These are phyloP conservation scores for Murraya koenigii DNA, from an alignment of 345 rosid genomes.

Conservation along the genomic window DNA sequence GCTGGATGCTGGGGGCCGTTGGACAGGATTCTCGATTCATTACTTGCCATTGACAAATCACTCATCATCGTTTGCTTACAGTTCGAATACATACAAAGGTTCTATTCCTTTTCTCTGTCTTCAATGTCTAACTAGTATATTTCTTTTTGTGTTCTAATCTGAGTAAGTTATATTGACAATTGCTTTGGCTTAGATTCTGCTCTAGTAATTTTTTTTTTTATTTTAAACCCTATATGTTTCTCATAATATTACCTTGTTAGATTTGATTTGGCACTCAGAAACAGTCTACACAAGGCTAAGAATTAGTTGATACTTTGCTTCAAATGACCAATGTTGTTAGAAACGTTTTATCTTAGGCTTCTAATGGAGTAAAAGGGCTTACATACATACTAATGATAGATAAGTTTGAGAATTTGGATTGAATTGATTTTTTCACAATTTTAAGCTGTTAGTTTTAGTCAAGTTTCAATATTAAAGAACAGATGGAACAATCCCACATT, in stretches of 20 bases:
- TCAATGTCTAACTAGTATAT: not conserved
- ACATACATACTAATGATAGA: too few relatives aligned
- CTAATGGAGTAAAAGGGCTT: too few relatives aligned
- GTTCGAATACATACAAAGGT: not conserved
- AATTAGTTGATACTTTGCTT: too few relatives aligned
- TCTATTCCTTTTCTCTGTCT: not conserved
- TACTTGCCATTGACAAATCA: constrained; percentile 23
- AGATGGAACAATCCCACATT: not conserved
- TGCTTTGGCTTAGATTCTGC: not conserved
- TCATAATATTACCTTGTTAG: not conserved
- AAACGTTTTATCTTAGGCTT: too few relatives aligned
- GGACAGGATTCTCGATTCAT: constrained; percentile 32
- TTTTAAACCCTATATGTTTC: not conserved
- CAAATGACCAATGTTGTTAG: too few relatives aligned
- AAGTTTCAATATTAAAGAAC: not conserved
- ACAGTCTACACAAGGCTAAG: not conserved
- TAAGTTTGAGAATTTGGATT: not conserved
- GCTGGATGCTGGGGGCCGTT: constrained; percentile 34
- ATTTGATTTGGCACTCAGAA: not conserved
- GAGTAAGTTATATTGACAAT: not conserved
- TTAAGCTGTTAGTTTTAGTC: not conserved
- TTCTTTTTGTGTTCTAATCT: not conserved
- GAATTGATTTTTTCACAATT: not conserved
- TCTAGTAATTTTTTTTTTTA: too few relatives aligned
- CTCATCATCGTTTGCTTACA: not conserved